Evolutionary conservation across 768 basidiomycete genomes (phyloP).

Genomic region (Basidioascus undulatus): DNA sequence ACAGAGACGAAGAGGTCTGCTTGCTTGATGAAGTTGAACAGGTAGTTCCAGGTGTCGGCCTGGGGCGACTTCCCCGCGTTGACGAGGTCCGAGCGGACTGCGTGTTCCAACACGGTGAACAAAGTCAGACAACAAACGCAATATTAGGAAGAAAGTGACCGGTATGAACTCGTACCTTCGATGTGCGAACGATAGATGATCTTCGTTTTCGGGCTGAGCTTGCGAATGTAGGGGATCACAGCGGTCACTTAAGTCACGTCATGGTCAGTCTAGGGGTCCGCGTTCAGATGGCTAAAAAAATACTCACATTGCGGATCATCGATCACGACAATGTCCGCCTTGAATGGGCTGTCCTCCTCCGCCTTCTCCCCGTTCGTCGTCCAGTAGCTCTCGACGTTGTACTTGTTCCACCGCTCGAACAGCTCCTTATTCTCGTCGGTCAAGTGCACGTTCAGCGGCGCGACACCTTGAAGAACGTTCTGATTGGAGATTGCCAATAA

Average conservation of each 20-base stretch:
- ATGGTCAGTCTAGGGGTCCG: neutral
- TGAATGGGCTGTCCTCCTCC: slow-evolving; percentile 34
- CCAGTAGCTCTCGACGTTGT: slow-evolving; percentile 60
- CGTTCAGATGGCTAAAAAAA: neutral
- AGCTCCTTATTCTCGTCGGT: slow-evolving; percentile 50
- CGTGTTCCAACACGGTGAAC: neutral
- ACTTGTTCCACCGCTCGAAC: slow-evolving; percentile 41
- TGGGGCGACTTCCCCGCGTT: slow-evolving; percentile 61
- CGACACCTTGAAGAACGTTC: slow-evolving; percentile 59
- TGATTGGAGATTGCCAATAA: neutral
- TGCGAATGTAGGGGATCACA: slow-evolving; percentile 74
- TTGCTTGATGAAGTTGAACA: slow-evolving; percentile 74
- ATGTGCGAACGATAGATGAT: slow-evolving; percentile 90
- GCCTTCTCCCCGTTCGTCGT: slow-evolving; percentile 62
- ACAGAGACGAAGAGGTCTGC: slow-evolving; percentile 74
- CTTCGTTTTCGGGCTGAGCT: slow-evolving; percentile 56
- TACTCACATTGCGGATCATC: slow-evolving; percentile 24
- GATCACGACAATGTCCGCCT: slow-evolving; percentile 65
- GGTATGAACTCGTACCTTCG: slow-evolving; percentile 27
- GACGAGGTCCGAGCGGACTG: slow-evolving; percentile 40
- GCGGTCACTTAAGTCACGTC: slow-evolving; percentile 42
- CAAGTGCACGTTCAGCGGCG: slow-evolving; percentile 48
- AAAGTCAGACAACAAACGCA: slow-evolving; percentile 21
- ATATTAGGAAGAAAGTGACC: too few relatives aligned
- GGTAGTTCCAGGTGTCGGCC: slow-evolving; percentile 78